Evolutionary conservation across 345 rosid genomes (phyloP).

Genomic region (Lepidium didymum): DNA sequence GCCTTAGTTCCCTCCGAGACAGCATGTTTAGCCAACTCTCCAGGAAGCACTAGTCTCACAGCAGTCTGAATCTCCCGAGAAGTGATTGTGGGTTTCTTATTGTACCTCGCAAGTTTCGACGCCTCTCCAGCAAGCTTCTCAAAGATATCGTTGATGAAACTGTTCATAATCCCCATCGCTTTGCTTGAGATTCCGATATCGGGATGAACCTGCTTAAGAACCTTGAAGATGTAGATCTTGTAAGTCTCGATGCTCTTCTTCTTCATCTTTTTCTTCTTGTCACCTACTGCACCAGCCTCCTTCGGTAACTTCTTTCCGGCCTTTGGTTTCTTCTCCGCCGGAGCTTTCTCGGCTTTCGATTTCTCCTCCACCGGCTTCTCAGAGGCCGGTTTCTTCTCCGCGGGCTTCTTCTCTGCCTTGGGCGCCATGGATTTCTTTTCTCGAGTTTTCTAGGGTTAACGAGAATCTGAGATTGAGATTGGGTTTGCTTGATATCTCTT

Average conservation of each 20-base stretch:
- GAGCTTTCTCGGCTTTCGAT: constrained; percentile 66
- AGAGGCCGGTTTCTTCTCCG: constrained; percentile 58
- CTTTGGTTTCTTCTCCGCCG: constrained; percentile 86
- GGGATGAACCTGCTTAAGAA: constrained; percentile 52
- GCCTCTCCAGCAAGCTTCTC: constrained; percentile 69
- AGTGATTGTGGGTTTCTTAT: constrained; percentile 77
- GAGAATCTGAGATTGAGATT: not conserved
- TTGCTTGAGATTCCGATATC: constrained; percentile 61
- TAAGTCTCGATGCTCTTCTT: constrained; percentile 78
- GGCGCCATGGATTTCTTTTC: constrained; percentile 18
- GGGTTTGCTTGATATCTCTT: too few relatives aligned
- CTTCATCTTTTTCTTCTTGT: constrained; percentile 64
- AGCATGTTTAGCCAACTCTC: constrained; percentile 75
- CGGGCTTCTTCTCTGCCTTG: constrained; percentile 71
- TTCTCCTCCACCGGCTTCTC: constrained; percentile 67
- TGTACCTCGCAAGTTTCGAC: constrained; percentile 74
- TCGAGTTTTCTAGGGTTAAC: not conserved
- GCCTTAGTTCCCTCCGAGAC: constrained; percentile 87
- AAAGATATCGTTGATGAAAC: constrained; percentile 67
- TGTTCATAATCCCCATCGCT: constrained; percentile 82
- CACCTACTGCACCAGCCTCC: constrained; percentile 47
- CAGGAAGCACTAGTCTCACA: constrained; percentile 66
- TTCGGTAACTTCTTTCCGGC: constrained; percentile 84
- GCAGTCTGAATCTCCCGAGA: constrained; percentile 86
- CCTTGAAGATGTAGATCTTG: constrained; percentile 86